Percentiles rank a stretch among this genome's conserved stretches.
These are phyloP conservation scores for Claviceps purpurea DNA, from an alignment of 2,329 filamentous ascomycete genomes.

Conservation along the genomic window DNA sequence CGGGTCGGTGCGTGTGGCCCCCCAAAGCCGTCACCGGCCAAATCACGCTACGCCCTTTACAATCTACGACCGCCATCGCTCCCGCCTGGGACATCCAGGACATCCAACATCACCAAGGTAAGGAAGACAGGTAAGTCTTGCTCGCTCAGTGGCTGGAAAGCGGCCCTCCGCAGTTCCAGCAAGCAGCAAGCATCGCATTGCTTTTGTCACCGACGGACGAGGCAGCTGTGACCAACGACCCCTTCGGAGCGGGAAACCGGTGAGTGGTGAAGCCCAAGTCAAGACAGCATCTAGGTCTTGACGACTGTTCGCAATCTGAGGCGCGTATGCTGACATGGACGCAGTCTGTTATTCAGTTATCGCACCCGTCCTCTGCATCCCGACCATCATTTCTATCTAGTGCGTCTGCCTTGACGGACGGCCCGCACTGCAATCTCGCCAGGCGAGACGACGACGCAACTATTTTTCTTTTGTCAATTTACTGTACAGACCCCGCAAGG, in stretches of 20 bases:
- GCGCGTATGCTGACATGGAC: neutral
- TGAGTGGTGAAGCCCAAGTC: slow-evolving; percentile 1
- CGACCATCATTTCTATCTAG: neutral
- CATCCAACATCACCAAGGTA: slow-evolving; percentile 6
- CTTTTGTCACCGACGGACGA: neutral
- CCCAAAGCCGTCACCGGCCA: neutral
- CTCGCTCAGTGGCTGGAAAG: slow-evolving; percentile 5
- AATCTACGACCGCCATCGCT: neutral
- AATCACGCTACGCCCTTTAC: slow-evolving; percentile 5
- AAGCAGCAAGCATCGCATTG: neutral
- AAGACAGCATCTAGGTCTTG: neutral
- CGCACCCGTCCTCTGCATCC: neutral
- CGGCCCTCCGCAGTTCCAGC: slow-evolving; percentile 2
- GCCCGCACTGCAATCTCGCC: neutral
- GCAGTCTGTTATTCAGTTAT: neutral
- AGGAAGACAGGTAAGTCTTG: slow-evolving; percentile 9
- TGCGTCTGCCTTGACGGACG: neutral
- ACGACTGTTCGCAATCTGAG: neutral
- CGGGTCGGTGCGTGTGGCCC: neutral
- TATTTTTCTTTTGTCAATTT: slow-evolving; percentile 4
- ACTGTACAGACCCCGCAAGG: neutral
- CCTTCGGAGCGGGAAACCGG: neutral
- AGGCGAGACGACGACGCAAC: neutral
- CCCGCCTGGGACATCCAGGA: slow-evolving; percentile 4
- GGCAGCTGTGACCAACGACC: neutral